Percentiles rank a stretch among this genome's conserved stretches.
These are phyloP conservation scores for Calycina herbarum DNA, from an alignment of 2,329 filamentous ascomycete genomes.

Conservation along the genomic window DNA sequence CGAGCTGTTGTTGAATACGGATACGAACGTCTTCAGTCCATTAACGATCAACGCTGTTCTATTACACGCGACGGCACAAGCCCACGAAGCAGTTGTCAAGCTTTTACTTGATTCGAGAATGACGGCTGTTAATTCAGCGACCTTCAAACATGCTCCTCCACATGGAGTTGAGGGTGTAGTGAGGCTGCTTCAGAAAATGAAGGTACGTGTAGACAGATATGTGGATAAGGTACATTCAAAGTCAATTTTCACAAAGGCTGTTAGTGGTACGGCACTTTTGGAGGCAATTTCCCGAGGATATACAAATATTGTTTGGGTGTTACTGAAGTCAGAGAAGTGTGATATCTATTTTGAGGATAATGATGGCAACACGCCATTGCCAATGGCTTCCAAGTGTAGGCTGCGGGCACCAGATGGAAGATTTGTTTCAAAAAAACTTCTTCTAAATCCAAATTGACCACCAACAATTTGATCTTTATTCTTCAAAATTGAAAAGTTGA, in stretches of 20 bases:
- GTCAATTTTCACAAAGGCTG: too few species aligned
- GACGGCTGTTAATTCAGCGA: background rate
- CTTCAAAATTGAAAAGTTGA: too few species aligned
- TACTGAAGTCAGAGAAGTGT: background rate
- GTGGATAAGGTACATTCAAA: too few species aligned
- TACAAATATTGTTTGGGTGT: slow-evolving; percentile 18
- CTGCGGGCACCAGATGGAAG: too few species aligned
- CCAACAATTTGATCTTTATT: too few species aligned
- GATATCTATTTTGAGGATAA: background rate
- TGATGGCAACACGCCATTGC: background rate
- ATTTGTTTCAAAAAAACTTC: too few species aligned
- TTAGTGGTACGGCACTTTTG: too few species aligned
- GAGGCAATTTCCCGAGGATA: slow-evolving; percentile 17
- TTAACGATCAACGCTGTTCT: slow-evolving; percentile 1
- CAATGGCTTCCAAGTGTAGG: too few species aligned
- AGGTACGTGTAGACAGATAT: too few species aligned
- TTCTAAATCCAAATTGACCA: too few species aligned
- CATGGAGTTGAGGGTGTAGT: slow-evolving; percentile 4
- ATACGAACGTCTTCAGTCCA: background rate
- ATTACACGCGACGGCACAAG: slow-evolving; percentile 13
- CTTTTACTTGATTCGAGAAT: slow-evolving; percentile 15
- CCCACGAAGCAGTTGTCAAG: slow-evolving; percentile 2
- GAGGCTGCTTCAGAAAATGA: background rate
- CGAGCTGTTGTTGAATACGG: slow-evolving; percentile 4
- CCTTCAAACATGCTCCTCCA: background rate